Evolutionary conservation across 2,329 filamentous ascomycete genomes (phyloP).

Genomic region (Penicillium capsulatum): DNA sequence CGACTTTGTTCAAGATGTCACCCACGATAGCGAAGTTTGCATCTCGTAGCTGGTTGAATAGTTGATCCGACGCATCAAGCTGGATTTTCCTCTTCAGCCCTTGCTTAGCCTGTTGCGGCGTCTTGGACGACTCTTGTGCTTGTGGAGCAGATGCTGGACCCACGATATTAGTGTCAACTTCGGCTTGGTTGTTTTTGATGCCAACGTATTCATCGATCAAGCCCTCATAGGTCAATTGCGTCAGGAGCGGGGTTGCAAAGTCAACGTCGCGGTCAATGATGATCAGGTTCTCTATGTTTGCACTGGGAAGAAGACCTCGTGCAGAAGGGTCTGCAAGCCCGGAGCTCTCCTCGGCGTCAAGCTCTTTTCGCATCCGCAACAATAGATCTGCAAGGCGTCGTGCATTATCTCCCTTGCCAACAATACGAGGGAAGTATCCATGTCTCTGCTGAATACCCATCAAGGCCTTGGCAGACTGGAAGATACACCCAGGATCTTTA

Average conservation of each 20-base stretch:
- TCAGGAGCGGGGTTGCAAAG: conserved; percentile 84
- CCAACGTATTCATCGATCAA: conserved; percentile 90
- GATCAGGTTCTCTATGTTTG: conserved; percentile 82
- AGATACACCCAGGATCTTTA: conserved; percentile 88
- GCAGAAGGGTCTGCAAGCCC: conserved; percentile 53
- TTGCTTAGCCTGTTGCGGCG: conserved; percentile 50
- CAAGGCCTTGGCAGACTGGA: conserved; percentile 80
- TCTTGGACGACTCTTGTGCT: conserved; percentile 52
- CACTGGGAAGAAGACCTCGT: conserved; percentile 75
- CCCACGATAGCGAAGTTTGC: conserved; percentile 95
- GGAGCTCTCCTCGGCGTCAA: conserved; percentile 70
- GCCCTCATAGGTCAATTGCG: conserved; percentile 94
- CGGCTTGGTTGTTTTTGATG: conserved; percentile 87
- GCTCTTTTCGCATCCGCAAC: conserved; percentile 84
- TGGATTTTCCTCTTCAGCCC: conserved; percentile 81
- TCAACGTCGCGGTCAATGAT: conserved; percentile 95
- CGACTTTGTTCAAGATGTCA: conserved; percentile 81
- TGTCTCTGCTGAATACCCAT: conserved; percentile 92
- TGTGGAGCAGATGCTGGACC: conserved; percentile 60
- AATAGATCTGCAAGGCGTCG: conserved; percentile 83
- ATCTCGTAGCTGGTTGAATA: conserved; percentile 83
- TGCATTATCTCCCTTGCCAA: conserved; percentile 93
- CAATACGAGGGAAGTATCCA: conserved; percentile 88
- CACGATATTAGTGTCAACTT: conserved; percentile 85
- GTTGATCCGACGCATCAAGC: conserved; percentile 80